phyloP scores from a whole-genome alignment of 352 stramenopile species.

The Phytophthora hybrid region DNA sequence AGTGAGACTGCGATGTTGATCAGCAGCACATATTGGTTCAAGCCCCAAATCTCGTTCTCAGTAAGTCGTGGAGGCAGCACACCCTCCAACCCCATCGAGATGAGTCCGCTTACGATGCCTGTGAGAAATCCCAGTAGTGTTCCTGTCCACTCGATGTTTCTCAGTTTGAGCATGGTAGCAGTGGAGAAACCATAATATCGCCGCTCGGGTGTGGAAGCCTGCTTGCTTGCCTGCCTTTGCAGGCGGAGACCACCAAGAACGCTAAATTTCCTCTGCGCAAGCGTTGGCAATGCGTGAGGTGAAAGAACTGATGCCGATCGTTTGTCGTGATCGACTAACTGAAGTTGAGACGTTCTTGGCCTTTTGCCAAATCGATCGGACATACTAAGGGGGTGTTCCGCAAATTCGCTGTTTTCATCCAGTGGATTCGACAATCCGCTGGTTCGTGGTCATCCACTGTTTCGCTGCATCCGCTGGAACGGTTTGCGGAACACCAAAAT shows the following conservation, averaged over 20 bases:
- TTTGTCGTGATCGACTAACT: slow-evolving; percentile 2
- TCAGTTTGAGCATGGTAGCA: slow-evolving; percentile 36
- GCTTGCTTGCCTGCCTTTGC: slow-evolving; percentile 2
- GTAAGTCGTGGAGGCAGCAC: slow-evolving; percentile 21
- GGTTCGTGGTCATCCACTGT: too few species aligned
- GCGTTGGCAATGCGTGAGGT: neutral
- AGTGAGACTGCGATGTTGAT: slow-evolving; percentile 63
- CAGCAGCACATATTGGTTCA: slow-evolving; percentile 45
- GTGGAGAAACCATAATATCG: slow-evolving; percentile 38
- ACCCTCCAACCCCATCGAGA: slow-evolving; percentile 50
- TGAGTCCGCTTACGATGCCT: slow-evolving; percentile 45
- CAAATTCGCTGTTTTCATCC: too few species aligned
- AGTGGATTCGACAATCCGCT: too few species aligned
- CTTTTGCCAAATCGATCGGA: slow-evolving; percentile 17
- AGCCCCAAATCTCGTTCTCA: slow-evolving; percentile 22
- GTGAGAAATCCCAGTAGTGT: slow-evolving; percentile 35
- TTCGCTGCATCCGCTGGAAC: too few species aligned
- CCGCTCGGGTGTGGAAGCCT: slow-evolving; percentile 1
- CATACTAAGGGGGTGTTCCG: too few species aligned
- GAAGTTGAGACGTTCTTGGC: slow-evolving; percentile 12
- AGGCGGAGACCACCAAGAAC: neutral
- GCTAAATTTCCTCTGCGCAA: neutral
- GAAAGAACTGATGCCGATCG: neutral
- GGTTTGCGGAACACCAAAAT: too few species aligned
- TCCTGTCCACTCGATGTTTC: slow-evolving; percentile 42